Evolutionary conservation across 805 yeast species (phyloP).

Genomic region (Zygosaccharomyces lentus): DNA sequence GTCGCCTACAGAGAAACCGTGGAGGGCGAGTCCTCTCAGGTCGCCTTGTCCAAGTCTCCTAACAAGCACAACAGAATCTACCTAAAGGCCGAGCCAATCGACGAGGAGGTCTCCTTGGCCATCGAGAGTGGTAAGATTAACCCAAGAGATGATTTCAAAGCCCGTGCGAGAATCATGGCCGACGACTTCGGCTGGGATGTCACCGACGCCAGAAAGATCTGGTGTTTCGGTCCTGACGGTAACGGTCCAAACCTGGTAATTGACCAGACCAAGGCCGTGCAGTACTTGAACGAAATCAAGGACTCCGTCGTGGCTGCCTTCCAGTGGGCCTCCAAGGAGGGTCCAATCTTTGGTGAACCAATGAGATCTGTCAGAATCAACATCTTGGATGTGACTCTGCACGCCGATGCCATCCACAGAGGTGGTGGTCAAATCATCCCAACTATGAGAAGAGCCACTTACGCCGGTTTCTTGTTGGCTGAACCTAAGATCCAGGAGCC

Average conservation of each 20-base stretch:
- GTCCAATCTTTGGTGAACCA: slow-evolving; percentile 96
- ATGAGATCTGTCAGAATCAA: slow-evolving; percentile 95
- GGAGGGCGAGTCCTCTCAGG: slow-evolving; percentile 86
- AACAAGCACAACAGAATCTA: slow-evolving; percentile 99
- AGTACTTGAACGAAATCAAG: slow-evolving; percentile 97
- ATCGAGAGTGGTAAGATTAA: slow-evolving; percentile 88
- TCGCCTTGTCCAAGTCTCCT: slow-evolving; percentile 98
- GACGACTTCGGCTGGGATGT: slow-evolving; percentile 99
- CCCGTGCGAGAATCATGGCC: slow-evolving; percentile 98
- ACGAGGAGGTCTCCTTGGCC: slow-evolving; percentile 87
- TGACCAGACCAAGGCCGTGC: slow-evolving; percentile 99
- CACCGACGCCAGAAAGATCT: slow-evolving; percentile 99
- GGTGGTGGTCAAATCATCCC: slow-evolving; percentile 99
- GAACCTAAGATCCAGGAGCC: slow-evolving; percentile 99
- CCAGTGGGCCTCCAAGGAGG: slow-evolving; percentile 99
- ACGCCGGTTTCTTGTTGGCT: slow-evolving; percentile 96
- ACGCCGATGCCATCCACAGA: slow-evolving; percentile 99
- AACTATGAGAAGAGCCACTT: slow-evolving; percentile 99
- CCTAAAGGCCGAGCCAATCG: slow-evolving; percentile 94
- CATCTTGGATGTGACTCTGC: slow-evolving; percentile 98
- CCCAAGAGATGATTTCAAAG: slow-evolving; percentile 97
- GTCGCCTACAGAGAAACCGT: slow-evolving; percentile 99
- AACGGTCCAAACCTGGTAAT: slow-evolving; percentile 97
- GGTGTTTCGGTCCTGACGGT: slow-evolving; percentile 99
- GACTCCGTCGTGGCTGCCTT: slow-evolving; percentile 99